Conservation (phyloP, 176 grass and related monocot genomes). For the Cocos nucifera region DNA sequence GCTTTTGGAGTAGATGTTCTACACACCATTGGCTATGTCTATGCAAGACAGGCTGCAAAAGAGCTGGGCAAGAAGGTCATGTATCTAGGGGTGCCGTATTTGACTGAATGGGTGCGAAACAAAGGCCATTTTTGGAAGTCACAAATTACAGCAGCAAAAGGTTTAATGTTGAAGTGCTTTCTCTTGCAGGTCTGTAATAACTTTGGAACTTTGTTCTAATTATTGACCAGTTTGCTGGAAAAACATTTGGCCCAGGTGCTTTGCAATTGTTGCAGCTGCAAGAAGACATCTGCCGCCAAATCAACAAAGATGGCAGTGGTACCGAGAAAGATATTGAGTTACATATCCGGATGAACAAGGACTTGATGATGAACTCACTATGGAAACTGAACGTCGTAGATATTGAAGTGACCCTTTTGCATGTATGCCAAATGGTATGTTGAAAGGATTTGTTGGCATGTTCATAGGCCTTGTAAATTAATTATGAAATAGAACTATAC, state of each 20-base stretch:
- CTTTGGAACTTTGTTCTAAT: constrained; percentile 15
- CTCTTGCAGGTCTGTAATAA: not conserved
- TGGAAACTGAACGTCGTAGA: constrained; percentile 96
- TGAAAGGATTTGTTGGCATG: not conserved
- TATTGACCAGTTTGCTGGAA: constrained; percentile 34
- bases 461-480: not conserved
- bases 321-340: constrained; percentile 57
- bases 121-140: constrained; percentile 98
- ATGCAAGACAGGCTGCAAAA: constrained; percentile 85
- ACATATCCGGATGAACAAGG: constrained; percentile 90
- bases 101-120: constrained; percentile 96
- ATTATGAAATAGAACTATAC: not conserved
- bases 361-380: constrained; percentile 90
- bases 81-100: constrained; percentile 91
- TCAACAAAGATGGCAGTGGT: constrained; percentile 44
- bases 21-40: constrained; percentile 83
- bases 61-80: constrained; percentile 92
- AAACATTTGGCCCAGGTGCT: constrained; percentile 57
- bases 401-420: constrained; percentile 88
- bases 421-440: constrained; percentile 93
- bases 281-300: constrained; percentile 76
- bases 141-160: constrained; percentile 90
- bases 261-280: constrained; percentile 86
- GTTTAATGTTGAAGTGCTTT: constrained; percentile 30
- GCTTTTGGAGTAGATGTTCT: constrained; percentile 78